Base-by-base conservation (phyloP, 1,284 basidiomycete species). In the Meripilus lineatus region DNA sequence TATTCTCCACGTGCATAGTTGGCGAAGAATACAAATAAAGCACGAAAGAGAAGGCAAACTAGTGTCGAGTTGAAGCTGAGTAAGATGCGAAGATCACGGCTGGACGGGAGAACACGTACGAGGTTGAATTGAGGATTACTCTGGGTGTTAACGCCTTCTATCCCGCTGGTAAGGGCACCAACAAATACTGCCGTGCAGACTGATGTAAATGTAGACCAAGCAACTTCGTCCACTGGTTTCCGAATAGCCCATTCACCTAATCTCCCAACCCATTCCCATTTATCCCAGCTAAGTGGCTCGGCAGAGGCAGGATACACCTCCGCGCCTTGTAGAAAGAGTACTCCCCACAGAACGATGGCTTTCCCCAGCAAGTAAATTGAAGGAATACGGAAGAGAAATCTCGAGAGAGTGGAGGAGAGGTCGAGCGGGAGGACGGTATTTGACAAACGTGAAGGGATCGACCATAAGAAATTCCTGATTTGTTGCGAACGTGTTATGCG, bases 1-100 rank as follows among this genome's bases (percentile, higher is more conserved):
- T 25, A 15, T 71, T 71, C 51, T 64, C 65, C 11, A 64, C 58
- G 53, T 84, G 79, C 7, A 77, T 75, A 22, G 77, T 58, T 0
- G 83, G 79, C 1, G 79, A 78, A 0, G 82, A 77, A 62, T 86
- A 87, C 6, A 85, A 72, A 51, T 87, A 81, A 14, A 88, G 61
- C 32, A 84, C 67, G 61, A 87, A 86, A 1, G 83, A 77, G 53
- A 87, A 88, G 26, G 82, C 81, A 50, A 85, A 77, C 84, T 87
- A 45, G 18, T 17, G 18, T 42, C 24, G 35, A 32, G 28, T 45
- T 44, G n/a, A 18, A 36, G 28, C 32, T 21, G 32, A 30, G n/a
- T 10, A 40, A 8, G 42, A 40, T 36, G 20, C 26, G 24, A 38
- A 50, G 17, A 15, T 23, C 26, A 17, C 32, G 25, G 14, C 40